Percentiles rank a stretch among this genome's conserved stretches.
phyloP scores from a whole-genome alignment of 2,329 filamentous ascomycete species.

The Fusarium fujikuroi region DNA sequence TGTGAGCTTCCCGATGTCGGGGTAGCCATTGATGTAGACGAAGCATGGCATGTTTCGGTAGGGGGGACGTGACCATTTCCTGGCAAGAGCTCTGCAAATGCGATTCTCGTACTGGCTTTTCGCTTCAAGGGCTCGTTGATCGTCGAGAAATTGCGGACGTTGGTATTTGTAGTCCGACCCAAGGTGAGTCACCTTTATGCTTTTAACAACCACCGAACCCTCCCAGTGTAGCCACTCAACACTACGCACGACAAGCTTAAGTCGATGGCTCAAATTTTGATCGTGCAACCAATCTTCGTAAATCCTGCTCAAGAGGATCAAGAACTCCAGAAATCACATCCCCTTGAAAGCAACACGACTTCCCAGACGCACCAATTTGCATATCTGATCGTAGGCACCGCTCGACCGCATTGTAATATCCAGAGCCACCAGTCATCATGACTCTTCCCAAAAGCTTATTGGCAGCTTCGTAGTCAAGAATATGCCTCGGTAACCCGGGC shows the following conservation, averaged over 20 bases:
- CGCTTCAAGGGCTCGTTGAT: rapidly evolving
- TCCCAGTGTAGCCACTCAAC: neutral
- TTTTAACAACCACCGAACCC: rapidly evolving
- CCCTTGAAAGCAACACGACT: neutral
- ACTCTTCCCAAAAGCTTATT: conserved; percentile 4
- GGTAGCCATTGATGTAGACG: conserved; percentile 9
- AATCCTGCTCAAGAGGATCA: neutral
- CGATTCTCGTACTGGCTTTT: rapidly evolving
- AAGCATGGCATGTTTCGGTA: neutral
- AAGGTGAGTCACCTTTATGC: neutral
- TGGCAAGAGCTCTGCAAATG: rapidly evolving
- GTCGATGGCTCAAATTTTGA: rapidly evolving
- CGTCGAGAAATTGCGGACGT: rapidly evolving
- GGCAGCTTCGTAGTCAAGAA: neutral
- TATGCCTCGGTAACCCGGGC: rapidly evolving
- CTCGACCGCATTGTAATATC: neutral
- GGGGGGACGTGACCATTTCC: rapidly evolving
- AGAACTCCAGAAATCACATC: neutral
- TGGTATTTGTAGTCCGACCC: rapidly evolving
- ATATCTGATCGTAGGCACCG: neutral
- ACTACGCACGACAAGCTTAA: neutral
- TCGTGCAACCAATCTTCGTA: neutral
- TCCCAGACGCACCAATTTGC: rapidly evolving
- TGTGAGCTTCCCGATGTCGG: conserved; percentile 1
- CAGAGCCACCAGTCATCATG: neutral